Evolutionary conservation across 1,139 yeast species (phyloP), one percentile per base, ranked within the genome.

Genomic region (Blastobotrys aristatus): DNA sequence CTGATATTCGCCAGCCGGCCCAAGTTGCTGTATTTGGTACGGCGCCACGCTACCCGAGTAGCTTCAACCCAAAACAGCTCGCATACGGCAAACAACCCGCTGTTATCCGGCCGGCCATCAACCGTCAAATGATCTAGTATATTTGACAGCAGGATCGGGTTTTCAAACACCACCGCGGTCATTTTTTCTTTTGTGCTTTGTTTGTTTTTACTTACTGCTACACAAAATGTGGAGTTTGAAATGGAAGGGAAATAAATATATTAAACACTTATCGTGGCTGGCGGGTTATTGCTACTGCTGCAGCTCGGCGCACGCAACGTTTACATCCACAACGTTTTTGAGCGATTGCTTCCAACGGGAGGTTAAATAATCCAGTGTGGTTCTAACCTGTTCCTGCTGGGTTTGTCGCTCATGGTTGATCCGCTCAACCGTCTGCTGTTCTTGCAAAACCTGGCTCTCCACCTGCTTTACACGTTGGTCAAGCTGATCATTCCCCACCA

Each of bases 401-500:
- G 53, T 48, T 24, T 58, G 53, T 6, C 66, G 51, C 13, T 43
- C 54, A 6, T 35, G 43, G 37, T 60, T 60, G n/a, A 60, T 49
- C 13, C 29, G 26, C n/a, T 61, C 62, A 13, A 60, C 42, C 8
- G 41, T 47, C 16, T 48, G 47, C 34, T 58, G 55, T 29, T 52
- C 53, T 6, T 36, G 46, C 43, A 54, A 49, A 8, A 62, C 46
- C 33, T 51, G 54, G 8, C 29, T 35, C 39, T 64, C 65, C 8
- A 63, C 36, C 13, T 30, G 46, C 39, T 48, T 48, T 18, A 63
- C 52, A 22, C 53, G 47, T 32, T 54, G 57, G 42, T 62, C 67
- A 18, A 62, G 46, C 30, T 50, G 50, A 47, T 64, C 67, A 46
- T 65, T 65, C 3, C 60, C 61, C 2, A 62, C 57, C 11, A 64